These are phyloP conservation scores for Thalia dealbata DNA, from an alignment of 176 grass and related monocot genomes.

Conservation along the genomic window DNA sequence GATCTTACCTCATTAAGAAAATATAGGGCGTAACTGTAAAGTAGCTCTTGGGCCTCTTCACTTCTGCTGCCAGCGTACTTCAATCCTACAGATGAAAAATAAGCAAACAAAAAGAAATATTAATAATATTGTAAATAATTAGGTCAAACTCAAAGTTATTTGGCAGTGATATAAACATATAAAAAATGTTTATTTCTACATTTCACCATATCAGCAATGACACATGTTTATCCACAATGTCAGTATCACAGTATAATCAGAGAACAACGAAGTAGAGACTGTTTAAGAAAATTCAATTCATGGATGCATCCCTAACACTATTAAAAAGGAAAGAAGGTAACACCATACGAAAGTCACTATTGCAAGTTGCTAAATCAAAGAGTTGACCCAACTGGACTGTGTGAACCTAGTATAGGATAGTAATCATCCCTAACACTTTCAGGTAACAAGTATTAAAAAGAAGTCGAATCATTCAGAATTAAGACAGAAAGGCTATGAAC, in stretches of 20 bases:
- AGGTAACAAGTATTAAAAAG: not conserved
- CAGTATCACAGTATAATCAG: not conserved
- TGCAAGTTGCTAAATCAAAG: not conserved
- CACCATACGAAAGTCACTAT: too few relatives aligned
- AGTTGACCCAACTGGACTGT: not conserved
- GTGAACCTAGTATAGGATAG: not conserved
- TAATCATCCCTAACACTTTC: too few relatives aligned
- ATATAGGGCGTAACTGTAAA: slow-evolving; percentile 61
- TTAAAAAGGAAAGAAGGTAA: too few relatives aligned
- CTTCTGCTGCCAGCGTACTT: slow-evolving; percentile 94
- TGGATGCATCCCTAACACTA: too few relatives aligned
- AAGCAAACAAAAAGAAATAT: not conserved
- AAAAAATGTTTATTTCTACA: too few relatives aligned
- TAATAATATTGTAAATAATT: not conserved
- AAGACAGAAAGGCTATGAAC: not conserved
- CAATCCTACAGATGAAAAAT: slow-evolving; percentile 41
- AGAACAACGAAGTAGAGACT: not conserved
- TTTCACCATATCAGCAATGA: too few relatives aligned
- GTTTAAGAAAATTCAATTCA: too few relatives aligned
- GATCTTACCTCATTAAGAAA: slow-evolving; percentile 74
- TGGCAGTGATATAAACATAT: too few relatives aligned
- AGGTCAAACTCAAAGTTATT: too few relatives aligned
- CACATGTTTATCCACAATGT: too few relatives aligned
- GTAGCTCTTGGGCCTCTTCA: slow-evolving; percentile 73
- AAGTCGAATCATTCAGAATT: not conserved